Evolutionary conservation across 2,329 filamentous ascomycete genomes (phyloP).

Genomic region (Cladosporium sp.): DNA sequence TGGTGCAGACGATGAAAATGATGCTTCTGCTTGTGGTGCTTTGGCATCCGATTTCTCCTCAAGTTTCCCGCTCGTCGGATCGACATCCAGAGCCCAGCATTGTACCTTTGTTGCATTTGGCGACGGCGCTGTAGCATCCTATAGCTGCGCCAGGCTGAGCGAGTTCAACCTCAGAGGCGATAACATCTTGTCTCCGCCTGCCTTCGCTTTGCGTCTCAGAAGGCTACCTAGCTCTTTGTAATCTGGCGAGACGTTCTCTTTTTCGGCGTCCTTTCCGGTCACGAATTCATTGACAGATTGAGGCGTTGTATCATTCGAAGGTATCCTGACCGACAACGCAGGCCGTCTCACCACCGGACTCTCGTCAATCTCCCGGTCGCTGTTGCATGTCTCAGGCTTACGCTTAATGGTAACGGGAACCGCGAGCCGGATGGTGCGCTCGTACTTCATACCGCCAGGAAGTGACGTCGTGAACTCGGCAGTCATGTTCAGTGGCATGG

Average conservation of each 20-base stretch:
- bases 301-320: background rate
- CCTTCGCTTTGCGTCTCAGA: slow-evolving; percentile 5
- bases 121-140: slow-evolving; percentile 5
- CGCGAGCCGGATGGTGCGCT: slow-evolving; percentile 20
- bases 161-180: slow-evolving; percentile 7
- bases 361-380: background rate
- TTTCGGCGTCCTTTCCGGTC: background rate
- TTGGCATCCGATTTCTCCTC: too few relatives aligned
- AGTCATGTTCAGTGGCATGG: slow-evolving; percentile 21
- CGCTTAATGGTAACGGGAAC: slow-evolving; percentile 24
- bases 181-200: background rate
- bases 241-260: background rate
- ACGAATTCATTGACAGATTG: background rate
- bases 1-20: too few relatives aligned
- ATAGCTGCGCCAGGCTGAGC: slow-evolving; percentile 7
- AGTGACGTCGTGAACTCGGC: slow-evolving; percentile 18
- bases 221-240: slow-evolving; percentile 1
- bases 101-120: background rate
- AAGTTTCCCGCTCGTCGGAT: too few relatives aligned
- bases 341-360: background rate
- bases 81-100: background rate
- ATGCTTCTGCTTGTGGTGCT: too few relatives aligned
- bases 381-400: slow-evolving; percentile 18
- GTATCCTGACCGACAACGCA: background rate
- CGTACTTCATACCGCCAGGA: slow-evolving; percentile 17